Base-by-base conservation (phyloP, 768 basidiomycete genomes). In the Trametes coccinea region DNA sequence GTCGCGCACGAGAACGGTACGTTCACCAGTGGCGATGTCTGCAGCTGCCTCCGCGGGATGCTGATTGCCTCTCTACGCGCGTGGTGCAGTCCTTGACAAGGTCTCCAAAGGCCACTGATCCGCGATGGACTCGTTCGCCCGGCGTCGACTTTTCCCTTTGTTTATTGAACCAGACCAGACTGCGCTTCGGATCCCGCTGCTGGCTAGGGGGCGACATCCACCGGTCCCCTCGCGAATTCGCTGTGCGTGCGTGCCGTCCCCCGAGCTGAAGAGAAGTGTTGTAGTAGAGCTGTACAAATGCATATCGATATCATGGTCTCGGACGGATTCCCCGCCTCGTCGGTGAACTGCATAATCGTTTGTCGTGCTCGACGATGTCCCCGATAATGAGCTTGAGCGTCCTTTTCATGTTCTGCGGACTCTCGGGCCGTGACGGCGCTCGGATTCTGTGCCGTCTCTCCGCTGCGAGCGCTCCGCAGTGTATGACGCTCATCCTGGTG, bases 1-100 rank as follows among this genome's bases (percentile, higher is more conserved):
- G 81, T 97, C 66, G 80, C 84, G 29, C 78, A 85, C 68, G 86
- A 90, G 37, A 78, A 73, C 53, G 84, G 95, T 95, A 53, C 65
- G 87, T 77, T 14, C 45, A 39, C 46, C 43, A 34, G 43, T 54
- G 4, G 4, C 27, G 5, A 14, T 52, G 6, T 33, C 29, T 8
- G 13, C n/a, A 22, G 45, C 3, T 11, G 30, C 13, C 17, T 40
- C 43, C 33, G 43, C 17, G 17, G 8, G 40, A 33, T n/a, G 16
- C 41, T 27, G 34, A 49, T 22, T 10, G 11, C 46, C 27, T 47
- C 30, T n/a, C 14, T 1, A 0, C 14, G 10, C 14, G 14, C 41
- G 9, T 16, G 27, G 30, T 9, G 10, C 57, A 73, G 72, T 73
- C 41, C 55, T 72, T 49, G 70, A 71, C 27, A 73, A 72, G 64